Base-by-base conservation (phyloP, 2,329 filamentous ascomycete species). In the Cryphonectria carpinicola region DNA sequence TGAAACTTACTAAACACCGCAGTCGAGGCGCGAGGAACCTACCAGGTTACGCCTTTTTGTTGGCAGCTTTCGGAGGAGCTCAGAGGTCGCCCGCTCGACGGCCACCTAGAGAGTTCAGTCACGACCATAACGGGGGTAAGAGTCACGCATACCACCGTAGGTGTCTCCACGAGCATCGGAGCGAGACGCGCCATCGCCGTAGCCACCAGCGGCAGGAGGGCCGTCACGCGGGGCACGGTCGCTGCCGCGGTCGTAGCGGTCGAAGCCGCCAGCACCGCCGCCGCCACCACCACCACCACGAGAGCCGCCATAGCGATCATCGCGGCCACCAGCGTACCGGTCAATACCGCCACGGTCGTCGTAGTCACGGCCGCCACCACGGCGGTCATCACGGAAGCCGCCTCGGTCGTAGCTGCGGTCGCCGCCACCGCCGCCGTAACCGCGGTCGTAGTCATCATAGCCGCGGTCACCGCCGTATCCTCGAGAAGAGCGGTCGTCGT, bases 321-420 rank as follows among this genome's bases (percentile, higher is more conserved):
- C 72, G 37, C 71, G 70, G 64, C 79, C 79, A 70, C 82, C 80
- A 63, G 81, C 80, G 71, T 81, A 79, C 62, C 79, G 79, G 54
- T 81, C 80, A 73, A 81, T 80, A 49, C 79, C 80, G 64, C 81
- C 74, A 64, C 81, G 66, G 19, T 71, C 70, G 28, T 69, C 70
- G 37, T 72, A 66, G 66, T 63, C 69, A 17, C 60, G 64, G 37
- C 43, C 78, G 65, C 81, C 80, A 66, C 80, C 76, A 72, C 75
- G 74, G 41, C 75, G 74, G 25, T 78, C 77, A 66, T 78, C 81
- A 63, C 84, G 81, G 65, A 85, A 84, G 71, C 87, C 83, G 74
- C 88, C 87, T 60, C 64, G 66, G 14, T 85, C 84, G 65, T 85
- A 83, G 66, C 82, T 81, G 71, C 82, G 82, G 28, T 84, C 63